Conservation (phyloP, 345 rosid species). For the Aegle marmelos region DNA sequence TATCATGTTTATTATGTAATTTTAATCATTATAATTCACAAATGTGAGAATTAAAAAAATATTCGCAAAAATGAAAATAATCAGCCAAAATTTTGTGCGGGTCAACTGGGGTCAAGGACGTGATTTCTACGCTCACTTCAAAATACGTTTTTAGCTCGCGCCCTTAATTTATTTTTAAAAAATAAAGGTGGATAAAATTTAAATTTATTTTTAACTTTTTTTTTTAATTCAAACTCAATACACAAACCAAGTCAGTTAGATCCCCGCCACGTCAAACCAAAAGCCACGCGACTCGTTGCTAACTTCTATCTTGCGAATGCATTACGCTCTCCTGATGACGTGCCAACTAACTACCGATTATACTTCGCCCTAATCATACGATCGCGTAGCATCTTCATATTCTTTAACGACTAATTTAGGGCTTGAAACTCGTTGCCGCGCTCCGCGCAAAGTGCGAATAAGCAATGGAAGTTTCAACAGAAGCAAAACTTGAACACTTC, state of each 20-base stretch:
- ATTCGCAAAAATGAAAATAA: too few species aligned
- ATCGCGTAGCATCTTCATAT: not conserved
- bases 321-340: not conserved
- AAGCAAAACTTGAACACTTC: conserved; percentile 50
- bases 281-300: not conserved
- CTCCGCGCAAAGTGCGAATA: not conserved
- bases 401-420: not conserved
- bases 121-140: not conserved
- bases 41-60: too few species aligned
- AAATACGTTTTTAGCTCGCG: not conserved
- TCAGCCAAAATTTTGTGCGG: too few species aligned
- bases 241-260: not conserved
- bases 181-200: too few species aligned
- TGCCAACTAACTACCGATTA: not conserved
- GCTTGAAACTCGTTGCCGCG: not conserved
- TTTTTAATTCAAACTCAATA: not conserved
- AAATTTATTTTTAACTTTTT: too few species aligned
- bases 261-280: not conserved
- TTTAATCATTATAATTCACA: too few species aligned
- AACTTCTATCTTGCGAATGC: not conserved
- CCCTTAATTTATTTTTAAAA: too few species aligned
- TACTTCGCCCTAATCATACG: too few species aligned
- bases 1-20: too few species aligned
- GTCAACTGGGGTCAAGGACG: not conserved
- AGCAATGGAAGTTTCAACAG: conserved; percentile 40